Evolutionary conservation across 305 asterid genomes (phyloP), one percentile per base, ranked within the genome.

Genomic region (Solanum hybrid): DNA sequence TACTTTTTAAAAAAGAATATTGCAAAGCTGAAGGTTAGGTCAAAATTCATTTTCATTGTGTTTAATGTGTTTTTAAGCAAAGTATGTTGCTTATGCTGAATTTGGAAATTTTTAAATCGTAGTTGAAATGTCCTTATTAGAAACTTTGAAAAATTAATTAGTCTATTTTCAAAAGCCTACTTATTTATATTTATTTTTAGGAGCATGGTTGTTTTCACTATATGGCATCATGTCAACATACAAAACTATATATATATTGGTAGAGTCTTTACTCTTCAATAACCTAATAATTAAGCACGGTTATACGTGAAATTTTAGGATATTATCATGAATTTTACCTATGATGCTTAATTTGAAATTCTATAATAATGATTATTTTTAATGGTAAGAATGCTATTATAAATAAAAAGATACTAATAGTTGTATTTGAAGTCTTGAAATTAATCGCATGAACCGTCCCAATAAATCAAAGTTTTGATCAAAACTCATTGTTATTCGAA

Each of bases 1-100:
- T 9, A 3, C 0, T 65, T 8, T 22, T 3, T 0, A 13, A 36
- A n/a, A 37, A 27, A 6, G 4, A 81, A 81, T 0, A 79, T 6
- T 6, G 5, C 2, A 39, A 39, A 39, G 87, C 38, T 27, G 38
- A 83, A 45, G 75, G 88, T 83, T 84, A 84, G 88, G 39, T 15
- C 20, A 82, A 26, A 27, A 39, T 29, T 17, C 88, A 51, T 84
- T 84, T 45, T 84, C 87, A 33, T 84, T 10, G 75, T 29, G 20
- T 45, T 83, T 41, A 8, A 36, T 9, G 20, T 29, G 12, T 84
- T 84, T 84, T 51, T 3, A 84, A 20, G 75, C 29, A 13, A 84
- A 45, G 88, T 27, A 82, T 4, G 27, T 29, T 82, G 7, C 36
- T 26, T 51, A 84, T 51, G 39, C 88, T 51, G 29, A 29, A 45